Base-by-base conservation (phyloP, 176 grass and related monocot species). In the Oryza longistaminata region DNA sequence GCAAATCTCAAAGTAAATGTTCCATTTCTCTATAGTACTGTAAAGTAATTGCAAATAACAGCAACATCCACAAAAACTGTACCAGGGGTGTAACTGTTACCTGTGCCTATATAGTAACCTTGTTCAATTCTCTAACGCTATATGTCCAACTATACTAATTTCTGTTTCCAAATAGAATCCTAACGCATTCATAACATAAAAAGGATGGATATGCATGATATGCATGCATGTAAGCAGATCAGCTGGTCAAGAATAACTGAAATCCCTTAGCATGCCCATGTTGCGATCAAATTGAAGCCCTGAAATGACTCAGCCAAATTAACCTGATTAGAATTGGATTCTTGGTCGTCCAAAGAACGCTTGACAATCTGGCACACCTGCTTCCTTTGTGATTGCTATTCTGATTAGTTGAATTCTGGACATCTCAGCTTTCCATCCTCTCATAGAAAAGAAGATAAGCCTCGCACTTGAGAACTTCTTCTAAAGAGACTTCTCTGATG, bases 371-470 rank as follows among this genome's bases (percentile, higher is more conserved):
- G 40, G 34, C 61, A 16, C 42, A 24, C 44, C 76, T 66, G 77
- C 39, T 50, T 80, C 62, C 19, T 34, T 34, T 48, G 42, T 49
- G 9, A 49, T 48, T 9, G 24, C 43, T 26, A 44, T 13, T 15
- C 13, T 70, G 19, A 81, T 24, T 39, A 69, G 46, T 35, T 81
- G 48, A 34, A 64, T 72, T 66, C 29, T 3, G 48, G 52, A 2
- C 58, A 61, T 61, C 70, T 92, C 64, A 73, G 73, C 13, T 60
- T 68, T 83, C 71, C 40, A 90, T 17, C 69, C 86, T 93, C 79
- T 98, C 96, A 62, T 95, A 98, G 80, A 98, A 98, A 64, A 98
- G 77, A 67, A 98, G 76, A 68, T 95, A 98, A 9, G 93, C 91
- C 55, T 98, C 83, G 6, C 83, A 50, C 31, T 75, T 48, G 26